These are phyloP conservation scores for Orbilia brochopaga DNA, from an alignment of 2,329 filamentous ascomycete genomes.

Conservation along the genomic window DNA sequence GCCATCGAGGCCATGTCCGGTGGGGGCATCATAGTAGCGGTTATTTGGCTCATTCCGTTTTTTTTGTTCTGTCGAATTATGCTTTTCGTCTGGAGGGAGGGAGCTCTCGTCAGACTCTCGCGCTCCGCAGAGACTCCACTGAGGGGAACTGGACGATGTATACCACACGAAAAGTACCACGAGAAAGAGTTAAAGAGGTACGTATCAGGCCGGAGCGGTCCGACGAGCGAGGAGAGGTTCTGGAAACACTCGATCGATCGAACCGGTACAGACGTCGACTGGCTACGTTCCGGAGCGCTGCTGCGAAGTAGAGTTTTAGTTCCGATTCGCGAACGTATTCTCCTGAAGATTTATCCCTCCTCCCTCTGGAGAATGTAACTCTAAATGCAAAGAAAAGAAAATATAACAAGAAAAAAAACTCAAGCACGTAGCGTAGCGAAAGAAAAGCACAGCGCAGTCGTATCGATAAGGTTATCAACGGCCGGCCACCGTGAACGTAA, in stretches of 20 bases:
- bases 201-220: not conserved
- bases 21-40: slow-evolving; percentile 48
- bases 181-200: not conserved
- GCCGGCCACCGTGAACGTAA: not conserved
- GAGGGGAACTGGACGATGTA: not conserved
- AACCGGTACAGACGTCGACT: no score
- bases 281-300: slow-evolving; percentile 4
- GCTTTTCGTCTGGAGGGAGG: slow-evolving; percentile 10
- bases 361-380: not conserved
- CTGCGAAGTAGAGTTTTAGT: slow-evolving; percentile 17
- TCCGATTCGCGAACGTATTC: slow-evolving; percentile 36
- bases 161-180: not conserved
- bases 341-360: slow-evolving; percentile 9
- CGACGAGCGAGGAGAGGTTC: slow-evolving; percentile 7
- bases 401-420: not conserved
- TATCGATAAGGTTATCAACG: slow-evolving; percentile 5
- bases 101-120: not conserved
- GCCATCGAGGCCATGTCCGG: slow-evolving; percentile 49
- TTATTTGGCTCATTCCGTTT: slow-evolving; percentile 49
- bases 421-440: not conserved
- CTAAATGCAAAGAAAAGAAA: slow-evolving; percentile 2
- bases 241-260: no score
- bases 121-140: not conserved
- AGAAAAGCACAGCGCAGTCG: not conserved
- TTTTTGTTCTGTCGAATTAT: slow-evolving; percentile 3